Evolutionary conservation across 2,329 filamentous ascomycete species (phyloP), one percentile per base, ranked within the genome.

Genomic region (Colletotrichum eleusines): DNA sequence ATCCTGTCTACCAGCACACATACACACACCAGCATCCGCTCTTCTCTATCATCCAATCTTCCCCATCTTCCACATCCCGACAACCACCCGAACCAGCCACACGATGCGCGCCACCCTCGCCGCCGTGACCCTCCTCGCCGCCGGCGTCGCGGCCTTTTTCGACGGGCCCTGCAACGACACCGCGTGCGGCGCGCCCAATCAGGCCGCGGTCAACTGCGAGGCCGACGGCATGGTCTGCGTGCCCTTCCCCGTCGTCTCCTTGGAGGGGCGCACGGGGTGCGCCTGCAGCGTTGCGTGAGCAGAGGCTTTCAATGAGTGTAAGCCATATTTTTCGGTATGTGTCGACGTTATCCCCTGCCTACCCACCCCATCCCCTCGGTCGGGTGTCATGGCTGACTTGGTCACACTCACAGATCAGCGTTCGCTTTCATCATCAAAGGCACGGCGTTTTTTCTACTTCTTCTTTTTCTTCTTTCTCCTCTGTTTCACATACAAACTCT

Each of bases 211-310:
- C 28, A 71, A 71, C 63, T 71, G 68, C 63, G 68, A 67, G 50
- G 23, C 48, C 23, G 35, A 63, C 26, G 68, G 68, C 68, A 57
- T 28, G 63, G 38, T 71, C 68, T 71, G 68, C 44, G 68, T 71
- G 57, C 63, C 63, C n/a, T 71, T 71, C 63, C 63, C 68, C 44
- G 51, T 26, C 51, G 58, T 71, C 40, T 64, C 66, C 44, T 18
- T 62, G 6, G 63, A 71, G 51, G 53, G 51, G 26, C 68, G 68
- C 9, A 35, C 31, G 20, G 68, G 68, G 11, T 71, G 68, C 68
- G 57, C 63, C 57, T 71, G 68, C 63, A 67, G 63, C 57, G 14
- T 58, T n/a, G 68, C 33, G 5, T 71, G 58, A 28, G 12, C 3
- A 23, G 6, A 40, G 8, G 23, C 1, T 16, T 12, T 18, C 6